phyloP scores from a whole-genome alignment of 1,284 basidiomycete genomes.

The Microbotryomycetes sp. region DNA sequence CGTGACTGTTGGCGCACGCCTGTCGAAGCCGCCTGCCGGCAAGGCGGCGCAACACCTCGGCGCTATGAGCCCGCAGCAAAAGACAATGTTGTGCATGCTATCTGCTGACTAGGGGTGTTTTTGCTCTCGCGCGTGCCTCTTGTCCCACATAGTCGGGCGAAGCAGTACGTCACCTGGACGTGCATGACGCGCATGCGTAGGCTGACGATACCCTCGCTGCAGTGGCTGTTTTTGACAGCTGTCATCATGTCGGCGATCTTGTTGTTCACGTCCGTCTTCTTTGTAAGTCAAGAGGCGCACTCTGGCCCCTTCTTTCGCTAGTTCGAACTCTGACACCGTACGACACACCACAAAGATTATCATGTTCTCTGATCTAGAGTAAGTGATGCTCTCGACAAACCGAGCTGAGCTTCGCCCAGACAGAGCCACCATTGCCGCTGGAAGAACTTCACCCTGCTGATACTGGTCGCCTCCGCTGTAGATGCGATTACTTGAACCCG shows the following conservation, averaged over 20 bases:
- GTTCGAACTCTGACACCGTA: not conserved
- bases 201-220: too few relatives aligned
- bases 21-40: too few relatives aligned
- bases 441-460: not conserved
- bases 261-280: constrained; percentile 96
- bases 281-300: constrained; percentile 53
- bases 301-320: too few relatives aligned
- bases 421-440: too few relatives aligned
- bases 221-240: constrained; percentile 23
- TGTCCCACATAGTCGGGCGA: constrained; percentile 35
- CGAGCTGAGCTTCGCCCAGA: too few relatives aligned
- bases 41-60: too few relatives aligned
- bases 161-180: constrained; percentile 18
- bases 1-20: too few relatives aligned
- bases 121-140: too few relatives aligned
- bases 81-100: too few relatives aligned
- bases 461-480: not conserved
- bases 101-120: too few relatives aligned
- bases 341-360: constrained; percentile 65
- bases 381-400: constrained; percentile 37
- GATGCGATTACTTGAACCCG: constrained; percentile 87
- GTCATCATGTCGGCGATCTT: constrained; percentile 58
- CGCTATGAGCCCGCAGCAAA: too few relatives aligned
- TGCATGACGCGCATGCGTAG: not conserved
- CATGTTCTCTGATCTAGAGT: constrained; percentile 98